Percentiles rank a stretch among this genome's conserved stretches.
Conservation (phyloP, 345 rosid genomes). For the Rhodamnia argentea region DNA sequence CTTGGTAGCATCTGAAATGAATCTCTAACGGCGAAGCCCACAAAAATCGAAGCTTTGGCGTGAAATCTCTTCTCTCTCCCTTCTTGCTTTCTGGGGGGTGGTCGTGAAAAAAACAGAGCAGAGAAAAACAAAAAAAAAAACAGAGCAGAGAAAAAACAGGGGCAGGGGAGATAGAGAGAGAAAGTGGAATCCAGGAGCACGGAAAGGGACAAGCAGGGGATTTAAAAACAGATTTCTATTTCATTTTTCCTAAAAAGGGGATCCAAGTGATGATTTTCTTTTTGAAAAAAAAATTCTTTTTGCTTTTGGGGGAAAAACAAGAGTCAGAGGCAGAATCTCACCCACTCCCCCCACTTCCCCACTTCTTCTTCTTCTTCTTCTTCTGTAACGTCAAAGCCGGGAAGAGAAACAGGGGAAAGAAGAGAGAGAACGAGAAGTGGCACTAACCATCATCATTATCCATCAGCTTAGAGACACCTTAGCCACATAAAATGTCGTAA, state of each 20-base stretch:
- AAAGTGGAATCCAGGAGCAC: conserved; percentile 27
- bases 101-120: neutral
- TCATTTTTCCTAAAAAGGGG: conserved; percentile 1
- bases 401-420: neutral
- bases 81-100: neutral
- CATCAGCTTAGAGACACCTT: neutral
- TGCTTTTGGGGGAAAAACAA: neutral
- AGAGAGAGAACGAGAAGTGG: neutral
- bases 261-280: neutral
- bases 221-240: neutral
- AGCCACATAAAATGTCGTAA: neutral
- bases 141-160: neutral
- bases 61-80: neutral
- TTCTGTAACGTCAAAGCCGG: neutral
- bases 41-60: neutral
- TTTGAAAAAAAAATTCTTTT: neutral
- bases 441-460: neutral
- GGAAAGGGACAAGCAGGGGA: conserved; percentile 21
- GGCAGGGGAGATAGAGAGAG: neutral
- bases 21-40: neutral
- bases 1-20: neutral
- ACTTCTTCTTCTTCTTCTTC: neutral
- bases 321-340: conserved; percentile 21
- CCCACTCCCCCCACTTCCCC: conserved; percentile 19
- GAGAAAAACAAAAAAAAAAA: neutral